Base-by-base conservation (phyloP, 495 filamentous ascomycete species). In the Penicillium soppii region DNA sequence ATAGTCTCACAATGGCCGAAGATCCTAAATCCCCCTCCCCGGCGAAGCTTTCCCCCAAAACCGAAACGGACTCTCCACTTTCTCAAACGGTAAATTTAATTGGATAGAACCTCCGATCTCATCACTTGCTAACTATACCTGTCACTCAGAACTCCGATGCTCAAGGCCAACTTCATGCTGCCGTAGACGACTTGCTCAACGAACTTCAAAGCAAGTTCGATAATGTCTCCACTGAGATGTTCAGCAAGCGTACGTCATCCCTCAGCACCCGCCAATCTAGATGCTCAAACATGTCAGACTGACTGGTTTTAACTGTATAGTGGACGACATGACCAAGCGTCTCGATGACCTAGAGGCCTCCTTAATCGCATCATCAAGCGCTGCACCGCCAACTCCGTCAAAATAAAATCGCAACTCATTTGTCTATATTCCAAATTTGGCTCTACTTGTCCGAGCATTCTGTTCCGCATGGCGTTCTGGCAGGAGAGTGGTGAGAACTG, bases 301-400 rank as follows among this genome's bases (percentile, higher is more conserved):
- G 27, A 61, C 46, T 44, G 19, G 33, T 17, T 30, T 13, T 36
- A 30, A 7, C 25, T 37, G 10, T 27, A 15, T 54, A 96, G 91
- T 97, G 85, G 92, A 97, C 59, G 94, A 96, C 47, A 97, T 97
- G 92, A 86, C 90, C 10, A 78, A 86, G 52, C 86, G 92, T 15
- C 71, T 97, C 4, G 92, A 97, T 64, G 89, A 86, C 42, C 81
- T 97, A 27, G 92, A 97, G 68, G 77, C 87, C 35, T 85, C 86
- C 30, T 53, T 75, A 27, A 60, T 55, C 16, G 48, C 60, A 27
- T 49, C 54, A 2, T 38, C 40, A 5, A 47, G 30, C 15, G 20
- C 65, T 37, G 50, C 56, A 5, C 37, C 56, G 9, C 43, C 58
- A 9, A 57, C 50, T 9, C 56, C 59, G 32, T 41, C 57, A 20